Base-by-base conservation (phyloP, 164 flowering plant genomes). In the Stephania cephalantha region DNA sequence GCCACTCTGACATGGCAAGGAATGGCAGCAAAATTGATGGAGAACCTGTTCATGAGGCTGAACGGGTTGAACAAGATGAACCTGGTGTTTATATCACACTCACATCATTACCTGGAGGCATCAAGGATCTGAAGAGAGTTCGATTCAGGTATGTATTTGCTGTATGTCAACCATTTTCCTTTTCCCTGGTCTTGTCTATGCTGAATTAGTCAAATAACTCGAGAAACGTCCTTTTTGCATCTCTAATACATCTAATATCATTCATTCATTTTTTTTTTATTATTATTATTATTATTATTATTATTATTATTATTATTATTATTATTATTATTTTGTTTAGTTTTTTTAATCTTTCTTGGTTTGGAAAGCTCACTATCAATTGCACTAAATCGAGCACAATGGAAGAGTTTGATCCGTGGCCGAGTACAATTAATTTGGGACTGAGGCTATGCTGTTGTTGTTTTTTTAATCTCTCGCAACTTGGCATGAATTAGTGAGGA, bases 61-160 rank as follows among this genome's bases (percentile, higher is more conserved):
- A 94, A 82, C 88, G 92, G 95, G 98, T 95, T 77, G 99, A 91
- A 82, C 99, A 95, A 85, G 96, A 95, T 78, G 99, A 95, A 69
- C 93, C 97, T 71, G 99, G 99, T 73, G 99, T 95, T 17, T 93
- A 93, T 78, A 90, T 95, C 45, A 93, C 99, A 17, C 89, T 95
- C 73, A 87, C 94, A 66, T 84, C 97, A 70, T 83, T 93, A 71
- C 93, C 93, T 72, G 94, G 94, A 30, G 98, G 97, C 71, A 83
- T 66, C 48, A 89, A 86, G 81, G 98, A 95, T 85, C 92, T 95
- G 25, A 93, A 90, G 80, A 87, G 99, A 63, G 99, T 95, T 78
- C 96, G 99, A 69, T 95, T 95, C 94, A 93, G 99, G 99, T 95
- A 85, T 75, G 73, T 69, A 55, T 3, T 58, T 17, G n/a, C 20